Base-by-base conservation (phyloP, 495 filamentous ascomycete genomes). In the Chaetomium tenue region DNA sequence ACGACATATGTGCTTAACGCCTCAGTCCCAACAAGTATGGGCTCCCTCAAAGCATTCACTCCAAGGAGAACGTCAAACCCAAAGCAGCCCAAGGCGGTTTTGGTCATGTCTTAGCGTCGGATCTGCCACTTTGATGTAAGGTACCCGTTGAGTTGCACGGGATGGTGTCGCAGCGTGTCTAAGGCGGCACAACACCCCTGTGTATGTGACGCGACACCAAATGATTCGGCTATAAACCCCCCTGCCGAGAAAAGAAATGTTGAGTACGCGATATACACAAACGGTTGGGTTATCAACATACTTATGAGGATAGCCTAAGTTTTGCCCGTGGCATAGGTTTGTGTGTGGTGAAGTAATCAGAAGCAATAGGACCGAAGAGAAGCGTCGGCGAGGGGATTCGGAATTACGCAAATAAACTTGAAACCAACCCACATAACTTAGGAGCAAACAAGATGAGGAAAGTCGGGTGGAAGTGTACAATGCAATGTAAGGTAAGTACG, bases 81-180 rank as follows among this genome's bases (percentile, higher is more conserved):
- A 44, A 15, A 5, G 40, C 13, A 16, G 1, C 15, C 8, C 33
- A 8, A 18, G 5, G 3, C 11, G 5, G 1, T 16, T 11, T 44
- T 1, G 40, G 16, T 5, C 11, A 44, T 15, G 15, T 12, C 16
- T 13, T 53, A 25, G 1, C 11, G 5, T 37, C 53, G 53, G 53
- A 39, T 56, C 33, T 33, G 39, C 33, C 26, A 30, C 55, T 26
- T 9, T 22, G 16, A 59, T 33, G 56, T 42, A 59, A 59, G 56
- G 56, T 47, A 59, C 56, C 56, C 56, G 56, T 12, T 12, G 7
- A 9, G 39, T 56, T 12, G 16, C 26, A 53, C 55, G 11, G 22
- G 26, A 3, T 15, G 33, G 22, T 4, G 23, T 22, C n/a, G 20
- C 9, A 18, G 37, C 55, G 42, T 44, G 22, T 3, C 53, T 2